Conservation (phyloP, 169 alveolate species). For the Cryptosporidium andersoni region DNA sequence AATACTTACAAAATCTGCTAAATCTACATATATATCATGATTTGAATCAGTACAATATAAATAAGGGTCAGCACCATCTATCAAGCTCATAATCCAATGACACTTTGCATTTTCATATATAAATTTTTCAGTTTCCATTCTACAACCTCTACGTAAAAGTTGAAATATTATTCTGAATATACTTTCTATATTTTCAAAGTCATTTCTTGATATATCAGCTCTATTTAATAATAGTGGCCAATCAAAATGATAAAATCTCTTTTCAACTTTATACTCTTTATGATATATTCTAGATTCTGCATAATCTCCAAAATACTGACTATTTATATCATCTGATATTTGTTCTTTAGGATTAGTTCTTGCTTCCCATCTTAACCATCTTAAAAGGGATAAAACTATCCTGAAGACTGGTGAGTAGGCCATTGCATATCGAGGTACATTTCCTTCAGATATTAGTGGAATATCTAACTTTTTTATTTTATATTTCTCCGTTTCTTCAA, state of each 20-base stretch:
- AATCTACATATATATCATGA: constrained; percentile 30
- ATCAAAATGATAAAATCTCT: constrained; percentile 43
- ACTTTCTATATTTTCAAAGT: constrained; percentile 33
- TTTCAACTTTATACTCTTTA: constrained; percentile 6
- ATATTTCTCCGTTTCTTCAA: neutral
- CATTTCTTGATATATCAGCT: constrained; percentile 13
- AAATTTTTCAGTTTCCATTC: constrained; percentile 42
- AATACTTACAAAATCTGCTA: constrained; percentile 18
- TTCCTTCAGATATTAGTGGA: constrained; percentile 61
- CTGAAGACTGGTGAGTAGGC: constrained; percentile 66
- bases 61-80: constrained; percentile 63
- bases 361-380: constrained; percentile 69
- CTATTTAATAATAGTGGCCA: constrained; percentile 28
- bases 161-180: constrained; percentile 21
- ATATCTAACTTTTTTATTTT: constrained; percentile 15
- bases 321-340: constrained; percentile 1
- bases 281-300: constrained; percentile 47
- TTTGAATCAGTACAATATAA: constrained; percentile 14
- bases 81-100: constrained; percentile 29
- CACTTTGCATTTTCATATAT: constrained; percentile 46
- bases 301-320: constrained; percentile 27
- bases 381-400: constrained; percentile 31
- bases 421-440: constrained; percentile 47
- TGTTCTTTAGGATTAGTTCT: constrained; percentile 49
- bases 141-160: constrained; percentile 51